Conservation (phyloP, 441 rosid genomes). For the Cnidoscolus chayamansa region DNA sequence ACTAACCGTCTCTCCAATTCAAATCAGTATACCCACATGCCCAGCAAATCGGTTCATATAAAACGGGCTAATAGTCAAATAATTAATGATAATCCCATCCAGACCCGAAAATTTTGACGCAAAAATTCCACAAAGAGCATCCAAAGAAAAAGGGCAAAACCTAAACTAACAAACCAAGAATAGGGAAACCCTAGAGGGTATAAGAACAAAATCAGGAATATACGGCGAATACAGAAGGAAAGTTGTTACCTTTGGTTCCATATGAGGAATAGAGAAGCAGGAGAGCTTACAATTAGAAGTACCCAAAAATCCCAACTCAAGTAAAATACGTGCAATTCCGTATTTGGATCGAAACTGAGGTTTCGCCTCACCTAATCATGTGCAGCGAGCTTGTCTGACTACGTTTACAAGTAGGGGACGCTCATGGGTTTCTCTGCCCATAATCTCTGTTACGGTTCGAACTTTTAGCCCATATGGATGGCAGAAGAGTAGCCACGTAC, state of each 20-base stretch:
- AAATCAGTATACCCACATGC: background rate
- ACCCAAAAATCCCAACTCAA: background rate
- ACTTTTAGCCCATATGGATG: background rate
- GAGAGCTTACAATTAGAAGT: background rate
- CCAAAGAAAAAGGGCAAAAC: background rate
- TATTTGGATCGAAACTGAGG: background rate
- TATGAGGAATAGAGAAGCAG: background rate
- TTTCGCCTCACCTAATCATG: background rate
- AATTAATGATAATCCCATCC: background rate
- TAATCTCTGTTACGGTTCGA: conserved; percentile 3
- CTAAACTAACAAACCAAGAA: background rate
- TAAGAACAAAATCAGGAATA: background rate
- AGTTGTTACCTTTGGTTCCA: conserved; percentile 15
- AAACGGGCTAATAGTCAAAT: background rate
- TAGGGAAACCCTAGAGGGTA: background rate
- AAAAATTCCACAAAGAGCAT: conserved; percentile 9
- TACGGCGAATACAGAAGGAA: background rate
- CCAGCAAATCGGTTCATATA: background rate
- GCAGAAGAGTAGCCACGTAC: conserved; percentile 1
- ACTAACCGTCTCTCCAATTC: background rate
- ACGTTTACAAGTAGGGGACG: conserved; percentile 3
- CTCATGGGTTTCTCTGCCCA: background rate
- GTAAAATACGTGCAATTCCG: background rate
- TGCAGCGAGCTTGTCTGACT: background rate
- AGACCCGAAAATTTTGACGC: background rate